Conservation (phyloP, 1,284 basidiomycete species). For the Microbotryomycetes sp. region DNA sequence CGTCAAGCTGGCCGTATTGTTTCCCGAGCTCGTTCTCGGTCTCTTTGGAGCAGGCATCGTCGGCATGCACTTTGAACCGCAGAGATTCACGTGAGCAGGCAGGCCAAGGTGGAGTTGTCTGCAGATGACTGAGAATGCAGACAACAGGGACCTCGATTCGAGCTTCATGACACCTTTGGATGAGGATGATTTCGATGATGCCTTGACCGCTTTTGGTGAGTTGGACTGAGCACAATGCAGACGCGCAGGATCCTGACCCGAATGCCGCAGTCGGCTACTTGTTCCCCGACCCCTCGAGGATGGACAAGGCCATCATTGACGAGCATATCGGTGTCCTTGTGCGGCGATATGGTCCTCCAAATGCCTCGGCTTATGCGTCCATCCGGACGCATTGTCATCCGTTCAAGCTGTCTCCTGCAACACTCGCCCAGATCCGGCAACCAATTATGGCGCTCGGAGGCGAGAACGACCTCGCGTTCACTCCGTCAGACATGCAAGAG, state of each 20-base stretch:
- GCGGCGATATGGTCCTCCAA: not conserved
- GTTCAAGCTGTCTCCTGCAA: not conserved
- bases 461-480: not conserved
- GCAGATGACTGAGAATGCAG: too few relatives aligned
- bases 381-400: not conserved
- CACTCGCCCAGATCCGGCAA: not conserved
- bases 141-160: not conserved
- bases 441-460: not conserved
- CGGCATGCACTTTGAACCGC: not conserved
- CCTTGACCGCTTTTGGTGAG: not conserved
- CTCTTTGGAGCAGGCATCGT: not conserved
- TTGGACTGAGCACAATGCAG: too few relatives aligned
- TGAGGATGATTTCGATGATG: not conserved
- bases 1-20: conserved; percentile 8
- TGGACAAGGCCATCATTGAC: not conserved
- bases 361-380: not conserved
- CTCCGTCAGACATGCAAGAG: not conserved
- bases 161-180: not conserved
- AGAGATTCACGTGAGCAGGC: not conserved
- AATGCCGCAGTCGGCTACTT: not conserved
- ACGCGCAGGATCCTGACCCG: too few relatives aligned
- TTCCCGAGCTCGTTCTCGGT: conserved; percentile 2
- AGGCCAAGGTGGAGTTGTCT: too few relatives aligned
- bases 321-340: not conserved
- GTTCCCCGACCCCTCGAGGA: not conserved